Evolutionary conservation across 2,329 filamentous ascomycete genomes (phyloP).

Genomic region (Nigrospora oryzae): DNA sequence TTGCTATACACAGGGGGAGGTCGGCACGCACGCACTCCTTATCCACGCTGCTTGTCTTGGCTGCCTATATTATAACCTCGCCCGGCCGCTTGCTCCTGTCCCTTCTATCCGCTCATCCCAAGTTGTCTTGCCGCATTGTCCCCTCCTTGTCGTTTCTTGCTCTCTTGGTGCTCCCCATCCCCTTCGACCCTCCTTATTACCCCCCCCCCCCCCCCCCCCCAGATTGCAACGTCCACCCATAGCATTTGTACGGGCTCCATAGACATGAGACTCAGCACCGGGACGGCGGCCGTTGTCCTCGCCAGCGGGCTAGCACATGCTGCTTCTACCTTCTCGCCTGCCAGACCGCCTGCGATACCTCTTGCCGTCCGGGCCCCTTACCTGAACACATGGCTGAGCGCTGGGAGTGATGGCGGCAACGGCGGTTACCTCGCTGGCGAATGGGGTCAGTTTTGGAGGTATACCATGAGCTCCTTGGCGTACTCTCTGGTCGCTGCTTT

Average conservation of each 20-base stretch:
- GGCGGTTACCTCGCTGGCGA: conserved; percentile 59
- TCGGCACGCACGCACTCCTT: too few relatives aligned
- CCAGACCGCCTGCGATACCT: conserved; percentile 59
- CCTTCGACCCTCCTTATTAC: not conserved
- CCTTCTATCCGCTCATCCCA: not conserved
- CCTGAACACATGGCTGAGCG: conserved; percentile 60
- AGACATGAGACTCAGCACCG: conserved; percentile 16
- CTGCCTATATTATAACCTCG: too few relatives aligned
- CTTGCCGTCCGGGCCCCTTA: conserved; percentile 70
- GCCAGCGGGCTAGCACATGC: conserved; percentile 16
- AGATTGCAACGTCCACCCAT: not conserved
- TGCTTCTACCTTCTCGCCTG: conserved; percentile 52
- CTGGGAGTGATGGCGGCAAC: conserved; percentile 51
- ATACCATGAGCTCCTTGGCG: conserved; percentile 19
- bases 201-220: too few relatives aligned
- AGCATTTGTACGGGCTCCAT: not conserved
- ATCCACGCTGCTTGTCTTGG: too few relatives aligned
- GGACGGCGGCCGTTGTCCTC: conserved; percentile 16
- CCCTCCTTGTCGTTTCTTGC: not conserved
- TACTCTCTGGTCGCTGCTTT: too few relatives aligned
- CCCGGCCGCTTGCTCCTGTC: not conserved
- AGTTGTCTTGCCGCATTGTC: not conserved
- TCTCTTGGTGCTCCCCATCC: not conserved
- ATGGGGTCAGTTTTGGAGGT: conserved; percentile 65
- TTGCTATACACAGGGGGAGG: too few relatives aligned